Percentiles rank a stretch among this genome's conserved stretches.
Conservation (phyloP, 176 grass and related monocot genomes). For the Olyra latifolia region DNA sequence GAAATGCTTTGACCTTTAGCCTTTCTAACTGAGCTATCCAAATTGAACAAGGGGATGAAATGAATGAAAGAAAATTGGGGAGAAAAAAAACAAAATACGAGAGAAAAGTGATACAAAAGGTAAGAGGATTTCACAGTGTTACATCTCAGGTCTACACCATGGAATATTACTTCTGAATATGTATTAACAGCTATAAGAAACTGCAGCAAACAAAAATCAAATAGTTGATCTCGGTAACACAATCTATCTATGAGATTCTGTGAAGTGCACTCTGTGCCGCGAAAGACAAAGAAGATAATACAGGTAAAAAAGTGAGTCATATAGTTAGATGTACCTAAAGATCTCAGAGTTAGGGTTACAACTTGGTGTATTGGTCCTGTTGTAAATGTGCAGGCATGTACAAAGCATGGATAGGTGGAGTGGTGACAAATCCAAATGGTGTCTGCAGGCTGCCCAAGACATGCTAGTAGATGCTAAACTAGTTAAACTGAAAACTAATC, state of each 20-base stretch:
- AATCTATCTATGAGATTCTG: not conserved
- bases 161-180: conserved; percentile 34
- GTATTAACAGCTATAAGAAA: conserved; percentile 25
- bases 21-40: conserved; percentile 59
- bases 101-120: conserved; percentile 42
- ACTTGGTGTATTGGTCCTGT: not conserved
- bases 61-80: not conserved
- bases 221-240: conserved; percentile 20
- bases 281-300: not conserved
- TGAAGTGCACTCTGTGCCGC: not conserved
- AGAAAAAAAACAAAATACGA: conserved; percentile 16
- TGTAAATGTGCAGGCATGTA: conserved; percentile 7
- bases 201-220: conserved; percentile 14
- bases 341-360: too few species aligned
- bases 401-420: conserved; percentile 9
- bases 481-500: not conserved
- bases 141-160: conserved; percentile 9
- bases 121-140: conserved; percentile 42
- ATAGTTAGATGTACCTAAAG: conserved; percentile 9
- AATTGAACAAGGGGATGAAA: conserved; percentile 49
- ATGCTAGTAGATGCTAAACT: conserved; percentile 18
- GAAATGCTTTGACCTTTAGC: conserved; percentile 46
- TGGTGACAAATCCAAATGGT: not conserved
- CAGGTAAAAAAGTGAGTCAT: not conserved
- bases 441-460: not conserved